phyloP scores from a whole-genome alignment of 2,329 filamentous ascomycete species.

The Truncatella angustata region DNA sequence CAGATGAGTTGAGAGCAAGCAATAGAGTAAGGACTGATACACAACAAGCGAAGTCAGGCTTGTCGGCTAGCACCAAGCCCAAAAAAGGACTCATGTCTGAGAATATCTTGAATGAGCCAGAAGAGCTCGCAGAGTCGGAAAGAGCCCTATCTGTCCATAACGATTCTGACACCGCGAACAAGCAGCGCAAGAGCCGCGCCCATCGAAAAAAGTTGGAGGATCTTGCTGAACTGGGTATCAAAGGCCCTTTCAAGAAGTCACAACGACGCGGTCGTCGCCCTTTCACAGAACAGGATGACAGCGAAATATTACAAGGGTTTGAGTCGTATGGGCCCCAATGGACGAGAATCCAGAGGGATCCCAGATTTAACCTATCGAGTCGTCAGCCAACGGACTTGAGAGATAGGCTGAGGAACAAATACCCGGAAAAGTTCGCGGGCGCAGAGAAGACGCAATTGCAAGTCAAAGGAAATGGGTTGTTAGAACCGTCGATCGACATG shows the following conservation, averaged over 20 bases:
- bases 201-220: conserved; percentile 57
- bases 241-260: conserved; percentile 61
- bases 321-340: conserved; percentile 60
- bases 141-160: conserved; percentile 22
- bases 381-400: conserved; percentile 62
- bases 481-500: conserved; percentile 53
- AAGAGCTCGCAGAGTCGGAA: conserved; percentile 32
- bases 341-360: conserved; percentile 64
- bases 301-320: conserved; percentile 59
- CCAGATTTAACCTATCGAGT: conserved; percentile 54
- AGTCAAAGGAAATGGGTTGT: conserved; percentile 39
- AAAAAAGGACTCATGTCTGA: conserved; percentile 53
- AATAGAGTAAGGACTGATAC: conserved; percentile 28
- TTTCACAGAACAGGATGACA: conserved; percentile 63
- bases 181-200: conserved; percentile 49
- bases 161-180: conserved; percentile 35
- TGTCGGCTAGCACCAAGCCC: conserved; percentile 30
- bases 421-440: conserved; percentile 54
- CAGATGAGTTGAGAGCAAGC: conserved; percentile 53
- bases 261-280: conserved; percentile 57
- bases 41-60: conserved; percentile 19
- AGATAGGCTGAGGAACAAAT: conserved; percentile 63
- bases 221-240: conserved; percentile 56
- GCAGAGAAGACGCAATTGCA: conserved; percentile 55
- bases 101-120: conserved; percentile 51